Conservation (phyloP, 169 alveolate genomes). For the Plasmodium yoelii region DNA sequence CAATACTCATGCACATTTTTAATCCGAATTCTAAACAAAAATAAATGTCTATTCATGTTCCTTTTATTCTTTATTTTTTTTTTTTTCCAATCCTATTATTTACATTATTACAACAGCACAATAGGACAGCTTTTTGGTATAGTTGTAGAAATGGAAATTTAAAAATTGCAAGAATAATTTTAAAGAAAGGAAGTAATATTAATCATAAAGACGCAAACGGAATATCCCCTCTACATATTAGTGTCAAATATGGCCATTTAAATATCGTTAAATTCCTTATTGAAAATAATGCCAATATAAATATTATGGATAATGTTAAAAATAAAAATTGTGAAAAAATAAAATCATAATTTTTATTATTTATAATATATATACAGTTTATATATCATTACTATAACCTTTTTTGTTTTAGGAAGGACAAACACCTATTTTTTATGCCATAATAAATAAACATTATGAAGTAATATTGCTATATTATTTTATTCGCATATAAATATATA, state of each 20-base stretch:
- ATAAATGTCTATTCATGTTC: not conserved
- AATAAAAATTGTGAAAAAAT: not conserved
- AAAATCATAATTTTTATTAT: not conserved
- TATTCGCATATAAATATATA: slow-evolving; percentile 8
- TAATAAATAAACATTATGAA: slow-evolving; percentile 63
- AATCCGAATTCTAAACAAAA: not conserved
- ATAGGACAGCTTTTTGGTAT: slow-evolving; percentile 70
- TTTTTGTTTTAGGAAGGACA: slow-evolving; percentile 49
- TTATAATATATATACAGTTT: not conserved
- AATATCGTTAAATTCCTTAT: slow-evolving; percentile 54
- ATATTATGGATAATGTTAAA: slow-evolving; percentile 49
- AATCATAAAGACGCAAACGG: slow-evolving; percentile 69
- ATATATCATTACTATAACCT: not conserved
- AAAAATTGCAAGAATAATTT: slow-evolving; percentile 68
- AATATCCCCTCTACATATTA: slow-evolving; percentile 64
- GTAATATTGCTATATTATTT: slow-evolving; percentile 15
- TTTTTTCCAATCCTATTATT: not conserved
- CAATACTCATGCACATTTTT: no score
- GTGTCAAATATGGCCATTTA: slow-evolving; percentile 57
- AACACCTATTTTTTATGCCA: slow-evolving; percentile 63
- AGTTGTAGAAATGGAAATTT: slow-evolving; percentile 64
- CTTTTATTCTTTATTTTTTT: not conserved
- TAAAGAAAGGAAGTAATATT: slow-evolving; percentile 68
- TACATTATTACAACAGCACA: slow-evolving; percentile 10
- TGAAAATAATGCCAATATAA: slow-evolving; percentile 55